A percentile compares a stretch with the other conserved stretches of the same genome.
These are phyloP conservation scores for Fusarium haematococcum DNA, from an alignment of 2,329 filamentous ascomycete species.

Conservation along the genomic window DNA sequence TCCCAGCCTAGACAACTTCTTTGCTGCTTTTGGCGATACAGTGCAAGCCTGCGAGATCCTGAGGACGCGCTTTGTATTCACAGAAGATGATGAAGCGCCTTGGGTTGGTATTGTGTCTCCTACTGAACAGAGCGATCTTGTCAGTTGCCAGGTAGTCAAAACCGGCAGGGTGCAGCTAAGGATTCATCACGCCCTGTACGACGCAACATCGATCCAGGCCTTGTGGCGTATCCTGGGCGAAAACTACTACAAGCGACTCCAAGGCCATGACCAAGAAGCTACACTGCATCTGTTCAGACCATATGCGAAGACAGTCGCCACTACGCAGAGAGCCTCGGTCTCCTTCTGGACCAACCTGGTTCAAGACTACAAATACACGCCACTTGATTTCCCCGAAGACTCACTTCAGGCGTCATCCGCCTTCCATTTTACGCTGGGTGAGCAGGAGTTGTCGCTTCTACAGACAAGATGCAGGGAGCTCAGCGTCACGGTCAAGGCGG, in stretches of 20 bases:
- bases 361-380: background rate
- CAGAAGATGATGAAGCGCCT: constrained; percentile 7
- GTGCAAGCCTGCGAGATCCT: constrained; percentile 18
- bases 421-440: background rate
- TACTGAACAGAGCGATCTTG: constrained; percentile 11
- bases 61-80: constrained; percentile 19
- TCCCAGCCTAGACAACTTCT: background rate
- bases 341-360: background rate
- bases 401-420: constrained; percentile 14
- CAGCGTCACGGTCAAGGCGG: constrained; percentile 10
- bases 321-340: background rate
- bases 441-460: background rate
- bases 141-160: constrained; percentile 6
- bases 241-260: background rate
- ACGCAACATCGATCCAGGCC: constrained; percentile 6
- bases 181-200: constrained; percentile 25
- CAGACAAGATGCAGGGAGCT: background rate
- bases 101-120: constrained; percentile 27
- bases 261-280: background rate
- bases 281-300: background rate
- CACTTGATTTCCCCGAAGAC: background rate
- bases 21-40: constrained; percentile 12
- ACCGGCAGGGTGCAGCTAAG: background rate
- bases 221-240: background rate
- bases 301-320: constrained; percentile 5